Base-by-base conservation (phyloP, 2,329 filamentous ascomycete genomes). In the Epichloe aotearoae region DNA sequence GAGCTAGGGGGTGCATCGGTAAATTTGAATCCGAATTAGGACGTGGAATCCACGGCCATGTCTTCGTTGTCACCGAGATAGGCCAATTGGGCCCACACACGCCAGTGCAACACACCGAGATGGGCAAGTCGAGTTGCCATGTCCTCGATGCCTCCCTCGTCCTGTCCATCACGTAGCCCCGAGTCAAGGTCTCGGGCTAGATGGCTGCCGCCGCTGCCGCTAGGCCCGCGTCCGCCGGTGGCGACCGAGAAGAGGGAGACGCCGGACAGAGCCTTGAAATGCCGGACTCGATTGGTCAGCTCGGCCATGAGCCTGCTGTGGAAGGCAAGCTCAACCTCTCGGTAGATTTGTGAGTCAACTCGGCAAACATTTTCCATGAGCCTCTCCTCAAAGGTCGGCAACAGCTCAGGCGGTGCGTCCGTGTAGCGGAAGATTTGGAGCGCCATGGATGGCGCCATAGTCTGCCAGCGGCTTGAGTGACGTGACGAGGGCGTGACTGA, bases 101-200 rank as follows among this genome's bases (percentile, higher is more conserved):
- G 79, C 89, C 90, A 96, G 66, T 96, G 89, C 23, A 97, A 70
- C 5, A 93, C 75, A 14, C 86, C 82, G 43, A 96, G 80, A 61
- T 96, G 91, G 5, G 88, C 84, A 47, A 95, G 74, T 44, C 87
- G 81, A 43, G 82, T 84, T 1, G 87, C 81, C 64, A 95, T 79
- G 52, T 88, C 83, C 42, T 76, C 73, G 38, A 86, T 61, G 36
- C 74, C 73, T 42, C 69, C 72, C 46, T 80, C 76, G 47, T 78
- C 75, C 42, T 74, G 70, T 8, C 66, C 64, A 50, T 74, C 71
- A 10, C 68, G 69, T 53, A 59, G 59, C 4, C 60, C 58, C 19
- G 59, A 60, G 51, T 71, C 66, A 46, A 64, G 51, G 38, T 68
- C 64, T 47, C 64, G 59, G 43, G 53, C 55, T 20, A 53, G 41